Base-by-base conservation (phyloP, 2,329 filamentous ascomycete genomes). In the Claviceps maximensis region DNA sequence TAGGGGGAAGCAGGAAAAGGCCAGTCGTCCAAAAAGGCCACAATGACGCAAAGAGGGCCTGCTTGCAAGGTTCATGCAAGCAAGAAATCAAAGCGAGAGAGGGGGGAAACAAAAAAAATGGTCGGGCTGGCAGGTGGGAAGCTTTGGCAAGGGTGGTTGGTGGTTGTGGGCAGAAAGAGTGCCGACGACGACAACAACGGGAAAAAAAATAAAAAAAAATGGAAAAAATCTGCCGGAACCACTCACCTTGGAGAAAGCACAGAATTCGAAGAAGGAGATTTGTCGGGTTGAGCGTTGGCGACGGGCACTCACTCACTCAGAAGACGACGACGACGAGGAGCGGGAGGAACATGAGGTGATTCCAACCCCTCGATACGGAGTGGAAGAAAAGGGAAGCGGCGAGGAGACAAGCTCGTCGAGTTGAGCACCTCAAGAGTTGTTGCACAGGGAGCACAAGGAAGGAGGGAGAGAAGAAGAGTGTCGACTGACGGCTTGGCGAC, bases 191-290 rank as follows among this genome's bases (percentile, higher is more conserved):
- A 45, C 23, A 9, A 27, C 42, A 27, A 45, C 42, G n/a, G 27
- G 1, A 15, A 45, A 10, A 45, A 45, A 1, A 47, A 45, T 19
- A 51, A 36, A 54, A 55, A 49, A 56, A 51, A 54, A 9, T 29
- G 25, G 53, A 55, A 49, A 56, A 51, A 54, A 9, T 29, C 27
- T 29, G 27, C 29, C 49, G 51, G 42, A 49, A 54, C 25, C 23
- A 58, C 56, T 58, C 51, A 58, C 56, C 55, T 54, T 36, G 33
- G 52, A 36, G 50, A n/a, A 23, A 41, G 19, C 17, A 36, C 31
- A 40, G 29, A 27, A 23, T 27, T 29, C 13, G 47, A 40, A 38
- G 46, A 29, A 33, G 23, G n/a, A 44, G 52, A 19, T 45, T 27
- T 47, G 33, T 47, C 29, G 33, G 17, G 50, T 51, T 49, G 38